Evolutionary conservation across 129 eudicot genomes (phyloP), one percentile per base, ranked within the genome.

Genomic region (Flaveria sonorensis): DNA sequence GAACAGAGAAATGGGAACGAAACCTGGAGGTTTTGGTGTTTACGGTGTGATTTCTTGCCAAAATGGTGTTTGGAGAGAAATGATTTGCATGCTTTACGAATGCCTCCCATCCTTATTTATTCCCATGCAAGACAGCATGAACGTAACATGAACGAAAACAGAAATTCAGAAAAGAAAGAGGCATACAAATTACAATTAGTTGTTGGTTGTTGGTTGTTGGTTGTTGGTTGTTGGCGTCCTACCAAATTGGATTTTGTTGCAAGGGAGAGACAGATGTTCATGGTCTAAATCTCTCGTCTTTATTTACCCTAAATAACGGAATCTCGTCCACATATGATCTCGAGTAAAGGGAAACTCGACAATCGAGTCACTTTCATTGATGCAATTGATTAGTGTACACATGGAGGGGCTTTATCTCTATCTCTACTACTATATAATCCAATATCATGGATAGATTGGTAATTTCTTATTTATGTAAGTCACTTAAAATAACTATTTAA

Each of bases 71-170:
- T 86, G n/a, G 78, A 36, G 40, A 82, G 19, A 16, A 90, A 71
- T 0, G 86, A 82, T 87, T 82, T 90, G 85, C 87, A 90, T 76
- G 85, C 81, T 68, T 71, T 87, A 64, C 87, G n/a, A 46, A 87
- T 77, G 67, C 61, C 75, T 66, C 79, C 88, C 78, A 79, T 79
- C n/a, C 7, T 32, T 32, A 4, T 42, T 79, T 19, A 23, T 65
- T 19, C 67, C 77, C 57, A 71, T 71, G 71, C 72, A 47, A 73
- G 65, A 63, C 67, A 66, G 0, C 55, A 52, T 68, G 45, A 32
- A 32, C 45, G 24, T 74, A 39, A 42, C 26, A 59, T 73, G 53
- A 73, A 56, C 30, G 32, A 18, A 1, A 53, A 72, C 67, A 55
- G 20, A 20, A 19, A 73, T 19, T 21, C 1, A 43, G n/a, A 52